phyloP scores from a whole-genome alignment of 129 eudicot genomes.

The Kitagawia praeruptora region DNA sequence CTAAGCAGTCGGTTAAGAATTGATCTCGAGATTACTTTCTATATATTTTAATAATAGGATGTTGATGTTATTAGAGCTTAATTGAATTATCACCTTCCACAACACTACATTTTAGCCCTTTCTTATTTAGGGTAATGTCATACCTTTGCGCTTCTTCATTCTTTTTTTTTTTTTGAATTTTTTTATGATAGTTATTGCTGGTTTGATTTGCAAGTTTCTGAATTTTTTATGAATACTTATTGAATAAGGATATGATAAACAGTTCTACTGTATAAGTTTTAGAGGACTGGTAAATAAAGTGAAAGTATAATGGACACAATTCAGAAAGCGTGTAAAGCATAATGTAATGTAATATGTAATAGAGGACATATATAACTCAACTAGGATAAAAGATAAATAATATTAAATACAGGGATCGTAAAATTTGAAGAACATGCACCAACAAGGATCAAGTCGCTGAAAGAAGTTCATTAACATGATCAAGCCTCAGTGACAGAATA shows the following conservation, averaged over 20 bases:
- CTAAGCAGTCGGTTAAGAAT: no score
- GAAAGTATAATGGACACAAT: neutral
- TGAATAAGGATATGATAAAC: neutral
- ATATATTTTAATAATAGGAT: no score
- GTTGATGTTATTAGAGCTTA: no score
- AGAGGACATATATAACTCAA: no score
- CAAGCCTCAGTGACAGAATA: no score
- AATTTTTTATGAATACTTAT: neutral
- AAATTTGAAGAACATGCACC: no score
- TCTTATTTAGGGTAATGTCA: neutral
- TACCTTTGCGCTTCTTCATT: neutral
- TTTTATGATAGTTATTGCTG: neutral
- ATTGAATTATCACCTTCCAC: neutral
- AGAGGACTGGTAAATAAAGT: neutral
- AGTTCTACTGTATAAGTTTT: neutral
- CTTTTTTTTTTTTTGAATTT: neutral
- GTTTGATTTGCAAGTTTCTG: neutral
- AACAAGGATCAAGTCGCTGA: no score
- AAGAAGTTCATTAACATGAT: no score
- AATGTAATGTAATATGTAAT: no score
- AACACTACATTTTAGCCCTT: neutral
- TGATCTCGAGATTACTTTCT: no score
- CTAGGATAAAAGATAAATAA: no score
- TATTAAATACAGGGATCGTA: no score
- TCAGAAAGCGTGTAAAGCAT: neutral